Percentiles rank a stretch among this genome's conserved stretches.
Conservation (phyloP, 2,329 filamentous ascomycete genomes). For the Immersiporthe knoxdaviesiana region DNA sequence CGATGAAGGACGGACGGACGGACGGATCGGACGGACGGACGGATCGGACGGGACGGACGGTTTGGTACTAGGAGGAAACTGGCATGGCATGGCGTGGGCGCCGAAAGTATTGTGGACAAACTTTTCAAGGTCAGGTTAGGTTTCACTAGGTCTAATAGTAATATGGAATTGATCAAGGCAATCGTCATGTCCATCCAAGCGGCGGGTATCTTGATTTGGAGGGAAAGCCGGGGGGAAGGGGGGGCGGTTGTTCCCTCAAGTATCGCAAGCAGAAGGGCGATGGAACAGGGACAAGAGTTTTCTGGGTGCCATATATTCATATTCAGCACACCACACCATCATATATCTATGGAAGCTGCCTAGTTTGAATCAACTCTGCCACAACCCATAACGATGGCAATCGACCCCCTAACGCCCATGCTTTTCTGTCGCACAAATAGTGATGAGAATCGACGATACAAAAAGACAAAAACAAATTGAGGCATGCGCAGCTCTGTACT, state of each 20-base stretch:
- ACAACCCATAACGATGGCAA: neutral
- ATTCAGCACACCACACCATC: neutral
- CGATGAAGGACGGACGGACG: slow-evolving; percentile 1
- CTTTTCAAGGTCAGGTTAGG: slow-evolving; percentile 13
- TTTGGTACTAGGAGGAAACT: slow-evolving; percentile 10
- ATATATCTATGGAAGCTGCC: neutral
- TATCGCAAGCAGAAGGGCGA: neutral
- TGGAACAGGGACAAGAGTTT: neutral
- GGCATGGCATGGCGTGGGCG: slow-evolving; percentile 7
- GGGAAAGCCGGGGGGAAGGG: too few relatives aligned
- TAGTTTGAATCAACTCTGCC: neutral
- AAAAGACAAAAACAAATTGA: too few relatives aligned
- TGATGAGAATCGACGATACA: neutral
- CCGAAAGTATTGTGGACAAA: neutral
- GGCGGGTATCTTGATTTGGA: neutral
- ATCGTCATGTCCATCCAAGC: neutral
- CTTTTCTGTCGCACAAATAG: slow-evolving; percentile 18
- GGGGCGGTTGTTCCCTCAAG: too few relatives aligned
- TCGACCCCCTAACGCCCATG: slow-evolving; percentile 22
- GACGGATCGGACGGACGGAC: neutral
- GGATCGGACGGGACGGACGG: neutral
- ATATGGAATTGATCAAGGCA: slow-evolving; percentile 22
- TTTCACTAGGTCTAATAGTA: slow-evolving; percentile 26
- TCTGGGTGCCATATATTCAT: neutral
- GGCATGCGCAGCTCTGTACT: neutral